Evolutionary conservation across 2,329 filamentous ascomycete genomes (phyloP).

Genomic region (Cordyceps tenuipes): DNA sequence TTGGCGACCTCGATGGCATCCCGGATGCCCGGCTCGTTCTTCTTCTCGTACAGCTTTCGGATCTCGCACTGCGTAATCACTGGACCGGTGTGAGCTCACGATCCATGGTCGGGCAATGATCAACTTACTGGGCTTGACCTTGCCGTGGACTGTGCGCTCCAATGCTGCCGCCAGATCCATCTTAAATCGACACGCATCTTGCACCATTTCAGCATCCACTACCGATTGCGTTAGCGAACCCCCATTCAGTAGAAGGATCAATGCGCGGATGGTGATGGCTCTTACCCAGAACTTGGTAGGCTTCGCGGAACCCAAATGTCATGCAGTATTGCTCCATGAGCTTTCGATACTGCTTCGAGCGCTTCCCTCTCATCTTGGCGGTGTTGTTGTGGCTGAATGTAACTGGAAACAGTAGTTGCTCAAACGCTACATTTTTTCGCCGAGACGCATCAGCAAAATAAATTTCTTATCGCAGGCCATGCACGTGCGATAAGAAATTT

Average conservation of each 20-base stretch:
- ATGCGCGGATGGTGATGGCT: slow-evolving; percentile 10
- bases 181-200: slow-evolving; percentile 73
- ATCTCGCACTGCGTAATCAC: slow-evolving; percentile 79
- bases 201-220: slow-evolving; percentile 80
- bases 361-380: slow-evolving; percentile 40
- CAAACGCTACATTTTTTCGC: not conserved
- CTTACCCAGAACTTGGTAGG: slow-evolving; percentile 78
- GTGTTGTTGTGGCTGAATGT: not conserved
- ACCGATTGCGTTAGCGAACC: slow-evolving; percentile 17
- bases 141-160: slow-evolving; percentile 75
- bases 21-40: slow-evolving; percentile 42
- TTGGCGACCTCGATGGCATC: slow-evolving; percentile 69
- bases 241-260: not conserved
- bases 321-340: slow-evolving; percentile 88
- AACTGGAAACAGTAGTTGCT: not conserved
- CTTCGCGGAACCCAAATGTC: slow-evolving; percentile 83
- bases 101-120: too few relatives aligned
- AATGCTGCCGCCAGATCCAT: slow-evolving; percentile 78
- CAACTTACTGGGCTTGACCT: slow-evolving; percentile 70
- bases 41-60: slow-evolving; percentile 63
- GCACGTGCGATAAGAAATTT: slow-evolving; percentile 28
- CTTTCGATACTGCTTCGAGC: slow-evolving; percentile 57
- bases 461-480: slow-evolving; percentile 30
- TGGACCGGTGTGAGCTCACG: slow-evolving; percentile 26
- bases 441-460: slow-evolving; percentile 20